Conservation (phyloP, 306 rosid genomes). For the Castanea mollissima region DNA sequence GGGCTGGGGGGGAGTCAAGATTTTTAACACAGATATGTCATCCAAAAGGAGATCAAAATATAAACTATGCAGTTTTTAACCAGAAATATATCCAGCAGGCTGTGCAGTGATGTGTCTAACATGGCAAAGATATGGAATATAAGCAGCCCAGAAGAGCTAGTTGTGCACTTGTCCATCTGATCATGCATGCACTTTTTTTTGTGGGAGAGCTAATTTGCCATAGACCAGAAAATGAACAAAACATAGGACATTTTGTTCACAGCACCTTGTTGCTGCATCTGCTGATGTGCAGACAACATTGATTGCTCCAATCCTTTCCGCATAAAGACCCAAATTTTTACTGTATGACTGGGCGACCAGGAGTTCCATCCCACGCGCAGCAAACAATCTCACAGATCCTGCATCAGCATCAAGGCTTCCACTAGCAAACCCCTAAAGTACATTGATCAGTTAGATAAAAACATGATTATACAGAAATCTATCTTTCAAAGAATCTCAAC, state of each 20-base stretch:
- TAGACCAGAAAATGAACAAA: not conserved
- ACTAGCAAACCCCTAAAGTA: constrained; percentile 93
- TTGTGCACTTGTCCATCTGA: not conserved
- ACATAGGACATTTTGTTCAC: constrained; percentile 15
- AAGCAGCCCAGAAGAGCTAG: not conserved
- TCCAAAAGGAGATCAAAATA: not conserved
- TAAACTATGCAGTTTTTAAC: not conserved
- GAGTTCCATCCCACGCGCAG: constrained; percentile 84
- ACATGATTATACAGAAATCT: not conserved
- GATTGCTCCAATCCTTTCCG: constrained; percentile 98
- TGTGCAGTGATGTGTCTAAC: too few species aligned
- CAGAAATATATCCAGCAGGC: not conserved
- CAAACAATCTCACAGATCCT: constrained; percentile 85
- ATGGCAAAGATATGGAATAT: not conserved
- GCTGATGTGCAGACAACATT: constrained; percentile 78
- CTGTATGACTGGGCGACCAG: constrained; percentile 97
- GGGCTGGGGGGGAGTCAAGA: not conserved
- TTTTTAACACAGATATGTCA: not conserved
- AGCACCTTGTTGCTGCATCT: constrained; percentile 80
- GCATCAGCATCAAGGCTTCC: constrained; percentile 96
- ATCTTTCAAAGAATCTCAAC: not conserved
- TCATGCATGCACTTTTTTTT: not conserved
- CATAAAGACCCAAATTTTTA: constrained; percentile 95
- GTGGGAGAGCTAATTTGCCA: not conserved
- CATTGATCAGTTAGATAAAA: constrained; percentile 9